Evolutionary conservation across 331 rosid species (phyloP).

Genomic region (Pyracantha coccinea): DNA sequence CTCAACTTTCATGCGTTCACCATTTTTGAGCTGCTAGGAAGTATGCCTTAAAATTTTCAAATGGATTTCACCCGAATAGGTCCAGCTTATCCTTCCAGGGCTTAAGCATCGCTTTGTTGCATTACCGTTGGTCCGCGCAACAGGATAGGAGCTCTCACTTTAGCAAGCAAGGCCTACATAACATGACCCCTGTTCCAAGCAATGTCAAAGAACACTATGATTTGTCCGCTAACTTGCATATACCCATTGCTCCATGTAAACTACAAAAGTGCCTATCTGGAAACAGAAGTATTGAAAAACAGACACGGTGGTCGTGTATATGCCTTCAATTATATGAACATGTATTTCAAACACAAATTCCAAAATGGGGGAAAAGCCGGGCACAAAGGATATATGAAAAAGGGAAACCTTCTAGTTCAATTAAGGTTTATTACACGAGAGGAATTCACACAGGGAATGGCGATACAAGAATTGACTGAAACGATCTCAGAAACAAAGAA

Average conservation of each 20-base stretch:
- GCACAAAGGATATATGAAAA: background rate
- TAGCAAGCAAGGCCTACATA: no score
- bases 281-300: background rate
- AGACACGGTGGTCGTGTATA: background rate
- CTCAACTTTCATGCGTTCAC: no score
- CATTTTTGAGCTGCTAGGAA: no score
- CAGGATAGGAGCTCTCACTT: no score
- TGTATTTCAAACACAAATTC: background rate
- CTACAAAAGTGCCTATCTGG: background rate
- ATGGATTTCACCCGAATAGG: no score
- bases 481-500: background rate
- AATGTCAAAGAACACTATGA: no score
- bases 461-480: background rate
- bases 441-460: background rate
- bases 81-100: no score
- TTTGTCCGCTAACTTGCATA: no score
- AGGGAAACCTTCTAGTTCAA: background rate
- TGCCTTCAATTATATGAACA: background rate
- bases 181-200: no score
- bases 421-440: constrained; percentile 5
- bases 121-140: no score
- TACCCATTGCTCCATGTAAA: background rate
- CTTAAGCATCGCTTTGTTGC: no score
- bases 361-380: background rate
- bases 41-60: no score